Base-by-base conservation (phyloP, 2,329 filamentous ascomycete genomes). In the Xylariomycetidae sp. region DNA sequence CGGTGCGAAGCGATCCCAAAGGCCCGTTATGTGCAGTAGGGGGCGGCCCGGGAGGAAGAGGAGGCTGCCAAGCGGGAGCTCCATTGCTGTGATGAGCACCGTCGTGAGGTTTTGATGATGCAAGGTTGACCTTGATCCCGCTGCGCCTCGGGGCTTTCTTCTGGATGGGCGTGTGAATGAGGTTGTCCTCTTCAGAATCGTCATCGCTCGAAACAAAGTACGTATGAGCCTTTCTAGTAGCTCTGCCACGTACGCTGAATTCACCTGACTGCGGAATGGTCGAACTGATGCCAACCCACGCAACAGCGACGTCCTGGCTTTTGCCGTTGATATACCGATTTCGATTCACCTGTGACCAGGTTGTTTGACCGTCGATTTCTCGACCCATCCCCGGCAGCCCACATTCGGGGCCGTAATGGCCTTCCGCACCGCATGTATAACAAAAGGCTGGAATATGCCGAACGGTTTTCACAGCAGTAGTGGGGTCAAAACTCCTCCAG, bases 371-470 rank as follows among this genome's bases (percentile, higher is more conserved):
- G 15, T 37, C 35, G 10, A 44, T 36, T 22, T 42, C 48, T 13
- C 36, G 32, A 16, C 37, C 42, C 16, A 36, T 39, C 22, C 40
- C 39, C 20, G 56, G 53, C 25, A 59, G 38, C 4, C 51, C 55
- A 51, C 79, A 83, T 35, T 80, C 76, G 10, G 67, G 62, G 2
- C 73, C 71, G 49, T 70, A 81, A 51, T 83, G 79, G 6, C 65
- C 64, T 17, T 59, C 49, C 11, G 52, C 54, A 16, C 76, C 78
- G 46, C 79, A 83, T 22, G 52, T 54, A 37, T 75, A 77, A 55
- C 79, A 82, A 33, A 65, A 71, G 1, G 66, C 57, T 1, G 66
- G 64, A 14, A 82, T 64, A 18, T 56, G 53, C 30, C 58, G 58
- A 25, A 80, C 74, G 39, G 66, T 75, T 37, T 61, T 63, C 30